Evolutionary conservation across 2,329 filamentous ascomycete species (phyloP), one percentile per base, ranked within the genome.

Genomic region (Diaporthe sp.): DNA sequence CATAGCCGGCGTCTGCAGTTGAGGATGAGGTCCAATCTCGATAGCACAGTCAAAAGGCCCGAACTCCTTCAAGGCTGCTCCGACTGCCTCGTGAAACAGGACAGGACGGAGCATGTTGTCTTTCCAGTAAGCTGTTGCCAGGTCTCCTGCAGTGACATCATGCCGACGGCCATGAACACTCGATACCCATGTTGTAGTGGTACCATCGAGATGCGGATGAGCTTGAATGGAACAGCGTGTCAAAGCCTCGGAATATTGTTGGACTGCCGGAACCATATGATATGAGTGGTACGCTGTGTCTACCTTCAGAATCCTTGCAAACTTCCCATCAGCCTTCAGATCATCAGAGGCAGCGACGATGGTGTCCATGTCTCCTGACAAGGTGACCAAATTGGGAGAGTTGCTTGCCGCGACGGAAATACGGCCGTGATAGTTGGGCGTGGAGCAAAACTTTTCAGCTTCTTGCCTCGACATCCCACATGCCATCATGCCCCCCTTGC

Each of bases 281-380:
- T 82, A 82, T 0, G 87, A 89, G 79, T 89, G 88, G 69, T 89
- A 89, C 0, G 87, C 88, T 0, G 83, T 87, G 59, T 88, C 86
- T 0, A 89, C 83, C 1, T 78, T 77, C 9, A 89, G 79, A 0
- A 82, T 15, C 2, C 84, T 79, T 0, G 82, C 81, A 67, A 86
- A 86, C 67, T 79, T 83, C 1, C 79, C 74, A 19, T 77, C 73
- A 15, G 59, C 71, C 2, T 65, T 71, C 7, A 85, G 77, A 9
- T 79, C 46, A 0, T 78, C 62, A 13, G 76, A 70, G 4, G 81
- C 78, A 28, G 79, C 75, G 0, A 80, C 19, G 10, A 85, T 79
- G 0, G 79, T 77, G 15, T 83, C 80, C 2, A 77, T 37, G 58
- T 85, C 82, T 7, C 85, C 85, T 1, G 84, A 85, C 8, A 86